Evolutionary conservation across 1,139 yeast species (phyloP).

Genomic region (Sugiyamaella neomexicana): DNA sequence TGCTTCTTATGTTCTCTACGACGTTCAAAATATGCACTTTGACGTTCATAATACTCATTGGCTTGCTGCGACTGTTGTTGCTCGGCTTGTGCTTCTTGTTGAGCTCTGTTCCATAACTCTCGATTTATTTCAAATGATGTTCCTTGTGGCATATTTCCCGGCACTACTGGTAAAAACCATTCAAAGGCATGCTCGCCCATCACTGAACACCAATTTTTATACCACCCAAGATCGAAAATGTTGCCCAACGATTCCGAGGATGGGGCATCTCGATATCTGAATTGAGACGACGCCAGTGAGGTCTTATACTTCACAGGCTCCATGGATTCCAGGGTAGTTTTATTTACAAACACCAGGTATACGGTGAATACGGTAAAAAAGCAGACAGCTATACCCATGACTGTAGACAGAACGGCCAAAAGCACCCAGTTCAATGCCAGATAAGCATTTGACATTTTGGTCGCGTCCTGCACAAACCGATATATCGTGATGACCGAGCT

Average conservation of each 20-base stretch:
- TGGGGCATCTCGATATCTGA: conserved; percentile 45
- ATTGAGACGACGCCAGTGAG: conserved; percentile 44
- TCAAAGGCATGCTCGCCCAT: conserved; percentile 68
- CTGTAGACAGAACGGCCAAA: conserved; percentile 57
- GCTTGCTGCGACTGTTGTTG: conserved; percentile 19
- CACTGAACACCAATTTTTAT: conserved; percentile 60
- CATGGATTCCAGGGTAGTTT: conserved; percentile 81
- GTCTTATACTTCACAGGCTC: conserved; percentile 57
- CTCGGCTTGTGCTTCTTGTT: conserved; percentile 36
- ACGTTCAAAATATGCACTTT: conserved; percentile 8
- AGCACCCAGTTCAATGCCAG: conserved; percentile 63
- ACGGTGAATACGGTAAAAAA: conserved; percentile 61
- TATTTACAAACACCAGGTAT: conserved; percentile 51
- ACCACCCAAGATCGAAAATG: conserved; percentile 70
- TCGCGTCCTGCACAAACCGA: conserved; percentile 51
- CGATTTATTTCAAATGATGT: conserved; percentile 38
- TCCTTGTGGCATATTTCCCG: conserved; percentile 33
- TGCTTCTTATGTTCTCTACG: conserved; percentile 7
- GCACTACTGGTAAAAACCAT: conserved; percentile 72
- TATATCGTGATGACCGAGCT: conserved; percentile 49
- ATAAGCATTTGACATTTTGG: conserved; percentile 36
- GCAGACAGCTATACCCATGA: conserved; percentile 63
- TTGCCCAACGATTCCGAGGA: conserved; percentile 52
- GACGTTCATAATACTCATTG: conserved; percentile 24
- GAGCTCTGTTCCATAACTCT: conserved; percentile 34